Percentiles rank a stretch among this genome's conserved stretches.
Evolutionary conservation across 78 protist genomes (phyloP).

Genomic region (Monosiga brevicollis): DNA sequence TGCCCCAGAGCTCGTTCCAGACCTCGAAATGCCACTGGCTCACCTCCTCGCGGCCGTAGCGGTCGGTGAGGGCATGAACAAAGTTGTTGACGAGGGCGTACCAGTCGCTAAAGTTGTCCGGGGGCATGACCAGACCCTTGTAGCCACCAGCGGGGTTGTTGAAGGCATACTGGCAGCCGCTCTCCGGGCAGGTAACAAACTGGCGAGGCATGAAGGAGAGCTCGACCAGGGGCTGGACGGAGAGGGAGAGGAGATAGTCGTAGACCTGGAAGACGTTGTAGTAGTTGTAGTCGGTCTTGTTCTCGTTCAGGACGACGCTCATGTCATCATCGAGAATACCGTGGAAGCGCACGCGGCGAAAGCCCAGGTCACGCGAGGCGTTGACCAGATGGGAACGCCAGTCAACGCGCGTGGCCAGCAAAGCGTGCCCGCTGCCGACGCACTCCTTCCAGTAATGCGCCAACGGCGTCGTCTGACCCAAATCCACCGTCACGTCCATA

Average conservation of each 20-base stretch:
- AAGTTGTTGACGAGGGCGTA: slow-evolving; percentile 16
- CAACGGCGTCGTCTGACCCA: too few relatives aligned
- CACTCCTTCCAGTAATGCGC: too few relatives aligned
- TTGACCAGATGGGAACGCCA: too few relatives aligned
- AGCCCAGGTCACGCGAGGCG: slow-evolving; percentile 2
- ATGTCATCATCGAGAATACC: slow-evolving; percentile 56
- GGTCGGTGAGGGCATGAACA: slow-evolving; percentile 25
- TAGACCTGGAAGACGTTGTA: slow-evolving; percentile 42
- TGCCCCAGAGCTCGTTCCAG: slow-evolving; percentile 24
- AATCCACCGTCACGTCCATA: too few relatives aligned
- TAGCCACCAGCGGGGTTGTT: slow-evolving; percentile 52
- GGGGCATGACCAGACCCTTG: too few relatives aligned
- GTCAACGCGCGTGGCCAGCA: too few relatives aligned
- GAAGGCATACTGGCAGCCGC: slow-evolving; percentile 41
- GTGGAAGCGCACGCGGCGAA: slow-evolving; percentile 35
- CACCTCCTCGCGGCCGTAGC: slow-evolving; percentile 34
- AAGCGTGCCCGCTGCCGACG: too few relatives aligned
- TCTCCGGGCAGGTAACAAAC: slow-evolving; percentile 32
- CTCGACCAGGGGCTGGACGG: slow-evolving; percentile 47
- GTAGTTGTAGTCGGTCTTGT: slow-evolving; percentile 21
- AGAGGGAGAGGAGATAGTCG: slow-evolving; percentile 34
- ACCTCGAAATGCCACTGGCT: slow-evolving; percentile 37
- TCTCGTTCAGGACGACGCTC: slow-evolving; percentile 13
- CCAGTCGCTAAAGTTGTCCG: too few relatives aligned
- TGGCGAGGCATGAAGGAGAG: slow-evolving; percentile 45